A percentile compares a stretch with the other conserved stretches of the same genome.
Conservation (phyloP, 805 yeast species). For the Ogataea neopini region DNA sequence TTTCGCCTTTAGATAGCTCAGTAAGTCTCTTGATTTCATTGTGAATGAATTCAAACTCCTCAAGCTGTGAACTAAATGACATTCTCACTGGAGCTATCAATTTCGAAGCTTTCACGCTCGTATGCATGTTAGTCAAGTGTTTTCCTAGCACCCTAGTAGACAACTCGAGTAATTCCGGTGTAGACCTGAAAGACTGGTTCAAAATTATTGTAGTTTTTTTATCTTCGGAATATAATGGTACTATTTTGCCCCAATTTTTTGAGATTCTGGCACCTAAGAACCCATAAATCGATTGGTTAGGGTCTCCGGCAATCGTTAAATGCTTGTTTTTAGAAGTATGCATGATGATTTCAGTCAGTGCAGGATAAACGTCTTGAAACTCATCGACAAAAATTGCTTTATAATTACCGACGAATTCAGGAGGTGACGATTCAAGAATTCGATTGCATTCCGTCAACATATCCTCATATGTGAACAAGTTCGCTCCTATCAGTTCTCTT, state of each 20-base stretch:
- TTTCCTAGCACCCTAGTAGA: conserved; percentile 37
- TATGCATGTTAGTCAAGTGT: conserved; percentile 11
- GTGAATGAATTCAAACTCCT: conserved; percentile 46
- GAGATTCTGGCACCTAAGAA: conserved; percentile 54
- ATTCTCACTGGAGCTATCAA: conserved; percentile 26
- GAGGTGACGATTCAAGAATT: conserved; percentile 20
- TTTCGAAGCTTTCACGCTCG: conserved; percentile 23
- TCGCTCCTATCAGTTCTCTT: conserved; percentile 21
- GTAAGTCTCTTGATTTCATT: conserved; percentile 46
- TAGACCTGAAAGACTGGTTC: conserved; percentile 58
- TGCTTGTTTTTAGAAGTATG: conserved; percentile 46
- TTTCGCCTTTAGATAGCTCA: conserved; percentile 41
- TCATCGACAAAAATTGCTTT: conserved; percentile 64
- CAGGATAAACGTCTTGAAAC: conserved; percentile 67
- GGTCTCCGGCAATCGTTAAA: conserved; percentile 69
- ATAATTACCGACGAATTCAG: conserved; percentile 25
- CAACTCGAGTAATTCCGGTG: conserved; percentile 54
- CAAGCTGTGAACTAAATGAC: conserved; percentile 30
- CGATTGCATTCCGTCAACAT: conserved; percentile 24
- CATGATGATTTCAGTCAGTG: conserved; percentile 46
- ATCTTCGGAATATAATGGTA: conserved; percentile 19
- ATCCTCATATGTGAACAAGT: conserved; percentile 29
- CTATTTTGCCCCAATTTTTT: conserved; percentile 26
- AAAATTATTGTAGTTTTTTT: conserved; percentile 38
- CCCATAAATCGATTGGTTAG: conserved; percentile 67